Evolutionary conservation across 352 stramenopile genomes (phyloP).

Genomic region (Phytophthora cryptogea): DNA sequence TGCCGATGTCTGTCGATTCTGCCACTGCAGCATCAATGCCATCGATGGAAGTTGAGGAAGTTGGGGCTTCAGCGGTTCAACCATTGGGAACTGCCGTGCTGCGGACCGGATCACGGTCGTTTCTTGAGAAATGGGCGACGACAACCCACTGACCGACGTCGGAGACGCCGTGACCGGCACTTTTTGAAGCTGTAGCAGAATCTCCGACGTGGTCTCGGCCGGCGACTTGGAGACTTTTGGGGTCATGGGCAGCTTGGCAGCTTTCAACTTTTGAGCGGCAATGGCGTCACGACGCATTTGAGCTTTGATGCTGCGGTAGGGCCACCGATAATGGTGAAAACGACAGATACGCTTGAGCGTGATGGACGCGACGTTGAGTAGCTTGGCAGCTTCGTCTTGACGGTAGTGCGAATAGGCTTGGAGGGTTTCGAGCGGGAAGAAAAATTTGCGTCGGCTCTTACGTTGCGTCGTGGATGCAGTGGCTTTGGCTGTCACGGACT

Average conservation of each 20-base stretch:
- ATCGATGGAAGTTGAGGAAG: constrained; percentile 16
- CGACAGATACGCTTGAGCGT: constrained; percentile 73
- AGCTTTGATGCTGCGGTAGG: constrained; percentile 53
- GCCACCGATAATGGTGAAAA: constrained; percentile 48
- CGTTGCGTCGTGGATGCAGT: background rate
- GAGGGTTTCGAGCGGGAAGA: constrained; percentile 51
- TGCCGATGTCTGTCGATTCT: background rate
- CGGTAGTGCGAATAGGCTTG: constrained; percentile 42
- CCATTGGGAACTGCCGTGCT: background rate
- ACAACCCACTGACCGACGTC: constrained; percentile 17
- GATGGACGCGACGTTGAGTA: constrained; percentile 51
- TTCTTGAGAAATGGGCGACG: background rate
- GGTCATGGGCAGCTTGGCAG: background rate
- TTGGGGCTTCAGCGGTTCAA: background rate
- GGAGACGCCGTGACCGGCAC: constrained; percentile 2
- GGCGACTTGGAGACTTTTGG: background rate
- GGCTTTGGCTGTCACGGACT: too few relatives aligned
- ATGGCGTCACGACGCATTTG: constrained; percentile 32
- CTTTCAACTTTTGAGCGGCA: constrained; percentile 3
- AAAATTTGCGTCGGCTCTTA: constrained; percentile 54
- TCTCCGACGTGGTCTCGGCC: background rate
- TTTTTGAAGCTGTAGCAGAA: constrained; percentile 25
- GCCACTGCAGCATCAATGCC: constrained; percentile 14
- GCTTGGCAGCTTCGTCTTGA: constrained; percentile 57
- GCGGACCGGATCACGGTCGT: background rate